Conservation (phyloP, 805 yeast species). For the Wickerhamiella shivajii region DNA sequence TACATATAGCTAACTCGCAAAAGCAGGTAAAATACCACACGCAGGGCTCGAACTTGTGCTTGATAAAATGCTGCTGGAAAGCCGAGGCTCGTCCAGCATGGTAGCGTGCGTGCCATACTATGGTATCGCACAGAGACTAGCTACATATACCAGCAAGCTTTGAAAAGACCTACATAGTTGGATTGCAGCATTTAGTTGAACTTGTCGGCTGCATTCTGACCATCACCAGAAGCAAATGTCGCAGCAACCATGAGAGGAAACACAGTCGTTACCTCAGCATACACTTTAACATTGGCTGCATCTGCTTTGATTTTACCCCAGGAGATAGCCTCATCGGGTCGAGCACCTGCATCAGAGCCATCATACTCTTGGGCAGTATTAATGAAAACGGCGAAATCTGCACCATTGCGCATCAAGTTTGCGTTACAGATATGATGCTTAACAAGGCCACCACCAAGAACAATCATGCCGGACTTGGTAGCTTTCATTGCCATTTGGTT, state of each 20-base stretch:
- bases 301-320: constrained; percentile 99
- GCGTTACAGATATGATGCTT: constrained; percentile 98
- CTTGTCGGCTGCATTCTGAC: constrained; percentile 10
- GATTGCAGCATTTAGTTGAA: constrained; percentile 5
- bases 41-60: too few relatives aligned
- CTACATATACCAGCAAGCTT: too few relatives aligned
- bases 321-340: constrained; percentile 96
- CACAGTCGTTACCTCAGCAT: constrained; percentile 88
- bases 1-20: too few relatives aligned
- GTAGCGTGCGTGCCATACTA: too few relatives aligned
- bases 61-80: too few relatives aligned
- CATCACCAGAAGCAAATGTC: constrained; percentile 58
- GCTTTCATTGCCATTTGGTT: constrained; percentile 95
- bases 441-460: constrained; percentile 90
- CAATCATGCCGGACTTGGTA: constrained; percentile 83
- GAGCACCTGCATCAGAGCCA: constrained; percentile 98
- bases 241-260: constrained; percentile 97
- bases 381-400: constrained; percentile 92
- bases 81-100: too few relatives aligned
- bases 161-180: too few relatives aligned
- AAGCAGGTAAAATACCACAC: too few relatives aligned
- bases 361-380: constrained; percentile 98
- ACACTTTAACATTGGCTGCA: constrained; percentile 81
- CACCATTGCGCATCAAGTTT: constrained; percentile 97
- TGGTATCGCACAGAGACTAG: too few relatives aligned